These are phyloP conservation scores for Strobilomyces echinocephalus DNA, from an alignment of 768 basidiomycete species.

Conservation along the genomic window DNA sequence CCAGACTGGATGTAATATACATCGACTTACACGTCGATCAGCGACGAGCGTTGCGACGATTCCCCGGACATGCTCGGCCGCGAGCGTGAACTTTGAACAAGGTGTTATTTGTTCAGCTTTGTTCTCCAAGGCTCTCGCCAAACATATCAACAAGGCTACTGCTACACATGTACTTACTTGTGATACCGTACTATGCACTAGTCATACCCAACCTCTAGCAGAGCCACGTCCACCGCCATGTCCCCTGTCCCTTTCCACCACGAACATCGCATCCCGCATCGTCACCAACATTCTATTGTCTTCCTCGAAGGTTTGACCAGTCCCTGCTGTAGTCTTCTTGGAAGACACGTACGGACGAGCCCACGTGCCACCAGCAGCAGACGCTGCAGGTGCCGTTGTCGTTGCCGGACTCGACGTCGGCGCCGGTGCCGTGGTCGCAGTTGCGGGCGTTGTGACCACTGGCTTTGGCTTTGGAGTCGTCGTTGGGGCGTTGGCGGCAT, in stretches of 20 bases:
- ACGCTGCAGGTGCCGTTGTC: slow-evolving; percentile 29
- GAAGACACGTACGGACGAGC: slow-evolving; percentile 59
- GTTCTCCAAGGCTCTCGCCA: slow-evolving; percentile 21
- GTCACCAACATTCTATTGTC: slow-evolving; percentile 59
- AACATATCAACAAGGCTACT: too few relatives aligned
- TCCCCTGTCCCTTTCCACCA: slow-evolving; percentile 75
- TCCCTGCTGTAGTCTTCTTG: slow-evolving; percentile 37
- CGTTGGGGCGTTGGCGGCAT: slow-evolving; percentile 47
- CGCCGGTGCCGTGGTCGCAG: slow-evolving; percentile 22
- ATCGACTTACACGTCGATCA: slow-evolving; percentile 58
- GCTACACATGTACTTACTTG: too few relatives aligned
- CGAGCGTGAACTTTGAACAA: slow-evolving; percentile 1
- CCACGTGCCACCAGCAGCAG: slow-evolving; percentile 38
- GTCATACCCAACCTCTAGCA: slow-evolving; percentile 61
- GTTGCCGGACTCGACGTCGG: slow-evolving; percentile 29
- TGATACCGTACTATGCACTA: too few relatives aligned
- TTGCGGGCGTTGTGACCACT: slow-evolving; percentile 30
- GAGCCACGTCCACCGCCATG: slow-evolving; percentile 80
- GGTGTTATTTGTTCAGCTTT: slow-evolving; percentile 22
- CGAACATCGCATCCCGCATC: slow-evolving; percentile 80
- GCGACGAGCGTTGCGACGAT: slow-evolving; percentile 57
- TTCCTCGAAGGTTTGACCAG: slow-evolving; percentile 44
- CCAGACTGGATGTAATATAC: not conserved
- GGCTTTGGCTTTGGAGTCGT: slow-evolving; percentile 37
- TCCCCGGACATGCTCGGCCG: slow-evolving; percentile 36